Evolutionary conservation across 2,329 filamentous ascomycete genomes (phyloP), one percentile per base, ranked within the genome.

Genomic region (Ilyonectria destructans): DNA sequence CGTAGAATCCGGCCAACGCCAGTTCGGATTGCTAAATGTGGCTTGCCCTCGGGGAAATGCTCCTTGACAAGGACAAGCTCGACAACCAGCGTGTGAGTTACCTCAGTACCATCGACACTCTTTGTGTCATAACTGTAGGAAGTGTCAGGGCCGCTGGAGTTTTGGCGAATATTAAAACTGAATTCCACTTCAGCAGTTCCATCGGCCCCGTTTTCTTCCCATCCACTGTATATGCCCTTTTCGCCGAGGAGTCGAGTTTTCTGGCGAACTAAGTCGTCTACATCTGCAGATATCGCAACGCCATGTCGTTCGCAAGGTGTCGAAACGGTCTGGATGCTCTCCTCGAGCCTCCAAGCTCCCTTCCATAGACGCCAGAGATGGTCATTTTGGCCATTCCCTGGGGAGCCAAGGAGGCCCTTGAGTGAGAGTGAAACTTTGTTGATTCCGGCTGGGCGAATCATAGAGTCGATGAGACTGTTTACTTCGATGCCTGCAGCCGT

Each of bases 21-120:
- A 0, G 95, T 98, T 40, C 95, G 94, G 0, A 93, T 94, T 35
- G 93, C 88, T 46, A 94, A 85, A 49, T 84, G 81, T 0, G 86
- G 85, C 77, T 90, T 91, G 59, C 89, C 91, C 76, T 91, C 89
- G 65, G 91, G 92, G 0, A 86, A 88, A 83, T 93, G 95, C 80
- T 98, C 96, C 81, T 97, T 96, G 4, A 93, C 92, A 21, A 98
- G 94, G 52, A 98, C 94, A 83, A 98, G 89, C 82, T 98, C 96
- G 58, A 98, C 87, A 71, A 97, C 89, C 49, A 98, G 88, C 75
- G 92, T 90, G 84, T 98, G 96, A 43, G 90, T 90, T 58, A 97
- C 90, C 74, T 92, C 90, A 70, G 94, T 90, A 54, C 94, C 94
- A 74, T 92, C 91, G 37, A 87, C 83, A 59, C 91, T 88, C 69